Evolutionary conservation across 2,329 filamentous ascomycete species (phyloP).

Genomic region (Stemphylium lycopersici): DNA sequence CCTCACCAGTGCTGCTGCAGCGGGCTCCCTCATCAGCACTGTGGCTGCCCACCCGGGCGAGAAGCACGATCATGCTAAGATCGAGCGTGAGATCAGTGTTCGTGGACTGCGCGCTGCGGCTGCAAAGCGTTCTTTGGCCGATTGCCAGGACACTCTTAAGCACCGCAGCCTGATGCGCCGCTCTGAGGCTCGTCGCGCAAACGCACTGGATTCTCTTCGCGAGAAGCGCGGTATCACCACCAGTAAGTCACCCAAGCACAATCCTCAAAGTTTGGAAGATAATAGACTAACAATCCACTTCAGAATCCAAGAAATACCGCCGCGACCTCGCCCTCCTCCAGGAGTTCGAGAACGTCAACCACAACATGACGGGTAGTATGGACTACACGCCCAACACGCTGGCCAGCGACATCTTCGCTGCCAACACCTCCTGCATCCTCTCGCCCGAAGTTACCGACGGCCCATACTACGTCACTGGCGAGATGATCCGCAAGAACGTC

Average conservation of each 20-base stretch:
- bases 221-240: constrained; percentile 12
- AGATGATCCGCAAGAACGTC: constrained; percentile 54
- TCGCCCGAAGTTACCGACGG: constrained; percentile 32
- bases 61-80: too few relatives aligned
- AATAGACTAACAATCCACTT: background rate
- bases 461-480: constrained; percentile 23
- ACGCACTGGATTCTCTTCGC: constrained; percentile 19
- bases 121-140: constrained; percentile 27
- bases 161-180: constrained; percentile 16
- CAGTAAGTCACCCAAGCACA: constrained; percentile 8
- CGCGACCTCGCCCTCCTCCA: too few relatives aligned
- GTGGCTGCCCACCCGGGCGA: too few relatives aligned
- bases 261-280: accelerated
- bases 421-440: constrained; percentile 35
- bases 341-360: constrained; percentile 31
- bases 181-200: constrained; percentile 21
- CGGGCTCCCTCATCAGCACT: too few relatives aligned
- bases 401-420: constrained; percentile 23
- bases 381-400: constrained; percentile 10
- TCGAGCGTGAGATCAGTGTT: constrained; percentile 17
- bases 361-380: constrained; percentile 32
- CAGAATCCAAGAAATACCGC: constrained; percentile 22
- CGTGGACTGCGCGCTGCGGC: constrained; percentile 27
- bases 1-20: too few relatives aligned
- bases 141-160: constrained; percentile 25